phyloP scores from a whole-genome alignment of 1,139 yeast species.

The Zygosaccharomyces pseudobailii region DNA sequence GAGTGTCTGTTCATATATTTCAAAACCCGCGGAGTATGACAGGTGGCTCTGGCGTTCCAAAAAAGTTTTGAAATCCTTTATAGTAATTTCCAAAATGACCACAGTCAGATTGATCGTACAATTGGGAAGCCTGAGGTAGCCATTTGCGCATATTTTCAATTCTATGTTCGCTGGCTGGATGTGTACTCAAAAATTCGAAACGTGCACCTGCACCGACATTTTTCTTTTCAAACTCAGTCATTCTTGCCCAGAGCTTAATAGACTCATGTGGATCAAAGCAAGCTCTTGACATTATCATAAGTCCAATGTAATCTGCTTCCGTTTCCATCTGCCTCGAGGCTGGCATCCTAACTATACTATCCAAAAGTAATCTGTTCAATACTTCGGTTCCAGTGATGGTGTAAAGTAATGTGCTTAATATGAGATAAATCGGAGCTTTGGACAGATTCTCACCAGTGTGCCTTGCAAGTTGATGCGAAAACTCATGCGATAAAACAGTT shows the following conservation, averaged over 20 bases:
- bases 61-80: slow-evolving; percentile 20
- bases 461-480: slow-evolving; percentile 89
- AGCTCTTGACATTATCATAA: slow-evolving; percentile 85
- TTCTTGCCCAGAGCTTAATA: slow-evolving; percentile 73
- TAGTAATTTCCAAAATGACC: slow-evolving; percentile 16
- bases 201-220: slow-evolving; percentile 34
- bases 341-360: slow-evolving; percentile 66
- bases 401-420: slow-evolving; percentile 48
- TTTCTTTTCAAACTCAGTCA: slow-evolving; percentile 55
- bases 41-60: slow-evolving; percentile 10
- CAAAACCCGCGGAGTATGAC: slow-evolving; percentile 10
- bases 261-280: slow-evolving; percentile 79
- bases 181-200: slow-evolving; percentile 75
- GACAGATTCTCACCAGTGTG: slow-evolving; percentile 82
- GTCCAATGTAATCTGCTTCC: slow-evolving; percentile 93
- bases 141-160: slow-evolving; percentile 63
- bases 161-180: slow-evolving; percentile 78
- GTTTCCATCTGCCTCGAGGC: slow-evolving; percentile 90
- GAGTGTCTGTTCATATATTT: not conserved
- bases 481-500: slow-evolving; percentile 87
- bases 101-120: slow-evolving; percentile 32
- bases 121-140: slow-evolving; percentile 61
- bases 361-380: slow-evolving; percentile 52
- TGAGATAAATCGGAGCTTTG: slow-evolving; percentile 53
- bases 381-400: slow-evolving; percentile 48